phyloP scores from a whole-genome alignment of 768 basidiomycete genomes.

The Cystofilobasidium ferigula region DNA sequence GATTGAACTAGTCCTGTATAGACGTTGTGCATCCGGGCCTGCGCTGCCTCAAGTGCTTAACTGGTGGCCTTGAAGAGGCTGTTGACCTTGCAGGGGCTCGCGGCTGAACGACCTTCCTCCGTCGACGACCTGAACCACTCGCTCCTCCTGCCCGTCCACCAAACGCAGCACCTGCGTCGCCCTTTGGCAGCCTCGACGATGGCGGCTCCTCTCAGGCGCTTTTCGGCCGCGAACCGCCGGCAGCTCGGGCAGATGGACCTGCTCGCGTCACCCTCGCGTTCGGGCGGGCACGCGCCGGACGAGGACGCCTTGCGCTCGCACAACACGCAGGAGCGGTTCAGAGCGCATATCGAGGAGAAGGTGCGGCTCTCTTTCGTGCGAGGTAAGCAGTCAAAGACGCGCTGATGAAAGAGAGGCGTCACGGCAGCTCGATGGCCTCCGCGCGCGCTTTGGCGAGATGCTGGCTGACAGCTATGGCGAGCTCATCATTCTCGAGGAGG shows the following conservation, averaged over 20 bases:
- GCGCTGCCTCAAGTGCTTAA: too few relatives aligned
- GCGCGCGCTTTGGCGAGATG: neutral
- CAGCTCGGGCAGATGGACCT: slow-evolving; percentile 14
- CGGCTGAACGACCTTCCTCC: too few relatives aligned
- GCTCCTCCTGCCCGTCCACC: too few relatives aligned
- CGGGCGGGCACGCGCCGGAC: slow-evolving; percentile 17
- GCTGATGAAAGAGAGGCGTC: neutral
- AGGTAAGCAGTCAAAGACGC: too few relatives aligned
- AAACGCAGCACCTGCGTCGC: neutral
- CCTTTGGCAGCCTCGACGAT: neutral
- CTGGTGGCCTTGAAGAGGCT: too few relatives aligned
- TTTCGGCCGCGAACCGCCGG: neutral
- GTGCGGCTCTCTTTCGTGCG: too few relatives aligned
- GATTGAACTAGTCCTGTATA: too few relatives aligned
- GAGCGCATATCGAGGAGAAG: slow-evolving; percentile 16
- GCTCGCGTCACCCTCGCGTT: slow-evolving; percentile 17
- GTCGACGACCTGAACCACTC: too few relatives aligned
- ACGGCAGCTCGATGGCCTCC: neutral
- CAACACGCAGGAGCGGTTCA: slow-evolving; percentile 7
- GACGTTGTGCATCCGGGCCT: too few relatives aligned
- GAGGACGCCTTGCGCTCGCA: slow-evolving; percentile 16
- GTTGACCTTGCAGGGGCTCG: too few relatives aligned
- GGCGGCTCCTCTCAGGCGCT: neutral
- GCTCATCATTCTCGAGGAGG: neutral
- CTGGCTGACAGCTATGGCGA: neutral